Evolutionary conservation across 2,329 filamentous ascomycete species (phyloP), one percentile per base, ranked within the genome.

Genomic region (Decorospora gaudefroyi): DNA sequence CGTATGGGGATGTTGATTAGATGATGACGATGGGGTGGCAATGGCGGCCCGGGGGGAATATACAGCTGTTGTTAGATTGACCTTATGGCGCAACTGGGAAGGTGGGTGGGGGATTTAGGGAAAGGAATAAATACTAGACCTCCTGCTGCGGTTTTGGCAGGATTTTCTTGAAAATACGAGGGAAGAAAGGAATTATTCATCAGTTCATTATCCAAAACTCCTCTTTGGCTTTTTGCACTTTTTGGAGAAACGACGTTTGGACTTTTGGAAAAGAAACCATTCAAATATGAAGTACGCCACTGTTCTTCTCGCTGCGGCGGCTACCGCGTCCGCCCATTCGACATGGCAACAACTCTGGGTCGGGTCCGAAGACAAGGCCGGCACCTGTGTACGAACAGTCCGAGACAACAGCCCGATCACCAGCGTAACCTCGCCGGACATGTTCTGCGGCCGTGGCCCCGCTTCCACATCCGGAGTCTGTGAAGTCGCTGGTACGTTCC

Each of bases 341-440:
- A 71, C 68, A 56, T 71, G 65, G 64, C 68, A 71, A 39, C 30
- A 71, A 22, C 52, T 71, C 3, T 71, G 68, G 68, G 65, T 70
- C 42, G 67, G 67, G 22, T 58, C 46, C 30, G 53, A 51, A 34
- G 67, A 71, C 46, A 63, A 68, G 43, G 56, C 35, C 3, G 54
- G 49, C 5, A 62, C 52, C 6, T 70, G 67, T 42, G 51, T 60
- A 6, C 58, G 67, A 13, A 62, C 55, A 12, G 67, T 70, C 49
- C 60, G 61, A 44, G 63, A 70, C 62, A 70, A 70, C 56, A 65
- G 53, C 36, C 67, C 67, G 5, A 61, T 70, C 33, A 27, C 55
- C 10, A 63, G 62, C 22, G 13, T 70, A 17, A 56, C 56, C 5
- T 64, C 59, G 0, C 10, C 53, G 1, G 65, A 69, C 19, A 70